These are phyloP conservation scores for Rhododendron ferrugineum DNA, from an alignment of 148 eudicot genomes.

Conservation along the genomic window DNA sequence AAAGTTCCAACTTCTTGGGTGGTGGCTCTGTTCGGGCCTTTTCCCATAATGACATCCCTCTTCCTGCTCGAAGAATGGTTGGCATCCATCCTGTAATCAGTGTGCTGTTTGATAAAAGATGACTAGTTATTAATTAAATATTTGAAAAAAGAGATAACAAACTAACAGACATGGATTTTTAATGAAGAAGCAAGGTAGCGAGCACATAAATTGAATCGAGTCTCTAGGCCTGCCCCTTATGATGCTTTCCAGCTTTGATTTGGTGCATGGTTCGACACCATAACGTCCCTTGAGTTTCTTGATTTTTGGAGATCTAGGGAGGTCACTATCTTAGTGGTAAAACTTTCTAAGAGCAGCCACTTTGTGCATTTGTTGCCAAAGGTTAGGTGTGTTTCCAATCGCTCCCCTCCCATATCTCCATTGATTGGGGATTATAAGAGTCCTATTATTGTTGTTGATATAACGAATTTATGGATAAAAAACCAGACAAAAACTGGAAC, in stretches of 20 bases:
- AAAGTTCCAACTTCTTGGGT: slow-evolving; percentile 38
- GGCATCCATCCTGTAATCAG: slow-evolving; percentile 56
- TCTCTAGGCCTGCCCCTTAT: not conserved
- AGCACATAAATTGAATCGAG: not conserved
- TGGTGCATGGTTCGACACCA: not conserved
- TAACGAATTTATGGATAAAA: not conserved
- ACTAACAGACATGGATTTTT: not conserved
- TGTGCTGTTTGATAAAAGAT: slow-evolving; percentile 34
- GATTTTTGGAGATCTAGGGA: not conserved
- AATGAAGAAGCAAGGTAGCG: not conserved
- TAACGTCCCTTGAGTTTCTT: not conserved
- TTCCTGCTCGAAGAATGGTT: slow-evolving; percentile 55
- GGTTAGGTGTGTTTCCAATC: not conserved
- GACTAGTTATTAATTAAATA: not conserved
- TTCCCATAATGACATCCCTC: slow-evolving; percentile 64
- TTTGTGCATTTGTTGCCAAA: not conserved
- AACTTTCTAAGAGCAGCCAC: not conserved
- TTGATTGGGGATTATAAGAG: no score
- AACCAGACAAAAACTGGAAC: not conserved
- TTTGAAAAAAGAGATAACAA: not conserved
- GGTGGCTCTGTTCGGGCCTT: slow-evolving; percentile 33
- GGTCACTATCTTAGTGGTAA: not conserved
- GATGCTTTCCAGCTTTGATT: not conserved
- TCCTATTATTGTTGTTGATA: not conserved
- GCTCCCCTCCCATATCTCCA: not conserved